Base-by-base conservation (phyloP, 768 basidiomycete genomes). In the Leucocoprinus birnbaumii region DNA sequence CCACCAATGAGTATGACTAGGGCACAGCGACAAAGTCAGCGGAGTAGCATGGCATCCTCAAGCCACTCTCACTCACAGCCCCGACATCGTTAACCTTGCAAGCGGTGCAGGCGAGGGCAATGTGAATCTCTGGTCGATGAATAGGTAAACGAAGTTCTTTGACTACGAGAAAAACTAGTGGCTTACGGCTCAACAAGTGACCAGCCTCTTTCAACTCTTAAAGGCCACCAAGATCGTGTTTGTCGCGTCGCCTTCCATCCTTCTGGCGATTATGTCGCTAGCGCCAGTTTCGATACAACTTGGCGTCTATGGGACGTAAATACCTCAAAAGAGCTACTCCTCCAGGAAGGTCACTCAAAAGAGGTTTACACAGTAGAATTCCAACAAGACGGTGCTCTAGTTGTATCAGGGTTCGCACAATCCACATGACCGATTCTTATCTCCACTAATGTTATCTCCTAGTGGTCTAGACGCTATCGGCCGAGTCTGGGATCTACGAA, bases 21-120 rank as follows among this genome's bases (percentile, higher is more conserved):
- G 91, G 6, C 95, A 98, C 63, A 81, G 77, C 35, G 96, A 98
- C 65, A 86, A 89, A 49, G 86, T 98, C 25, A 94, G 97, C 48
- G 97, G 97, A 18, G 87, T 98, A 43, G 94, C 95, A 37, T 99
- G 97, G 97, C 95, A 99, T 75, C 97, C 97, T 1, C 75, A 86
- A 63, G 95, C 96, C 16, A 97, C 95, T 0, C 64, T 95, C 13
- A 68, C 86, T 47, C 83, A 87, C 67, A 67, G 76, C 51, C 71
- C 81, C 66, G 74, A 83, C 58, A 51, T 77, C 1, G 87, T 91
- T 13, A 98, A 97, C 67, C 77, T 99, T 48, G 95, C 84, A 2
- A 96, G 93, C 57, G 92, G 94, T 37, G 96, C 88, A 4, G 94
- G 88, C 13, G 97, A 99, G 67, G 83, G 83, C 47, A 83, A 77